Evolutionary conservation across 2,329 filamentous ascomycete genomes (phyloP), one percentile per base, ranked within the genome.

Genomic region (Neocucurbitaria cava): DNA sequence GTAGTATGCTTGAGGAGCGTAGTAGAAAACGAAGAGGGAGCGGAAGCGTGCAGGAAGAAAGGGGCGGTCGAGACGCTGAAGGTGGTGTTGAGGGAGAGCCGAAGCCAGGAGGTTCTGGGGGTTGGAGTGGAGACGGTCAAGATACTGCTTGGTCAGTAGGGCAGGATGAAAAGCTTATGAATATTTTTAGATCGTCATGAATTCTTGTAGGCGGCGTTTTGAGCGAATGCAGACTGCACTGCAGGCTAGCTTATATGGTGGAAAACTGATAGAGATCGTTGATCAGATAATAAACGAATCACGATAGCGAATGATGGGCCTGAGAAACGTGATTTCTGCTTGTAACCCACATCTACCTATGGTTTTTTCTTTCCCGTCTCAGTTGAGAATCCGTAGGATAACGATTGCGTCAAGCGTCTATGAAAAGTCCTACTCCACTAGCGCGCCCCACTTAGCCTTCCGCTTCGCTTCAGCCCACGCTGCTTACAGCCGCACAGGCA

Each of bases 1-100:
- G 85, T 90, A 1, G 91, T 94, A 23, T 86, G 88, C 52, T 73
- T 95, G 15, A 82, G 86, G 58, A 96, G 96, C 71, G 79, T 97
- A 70, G 81, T 91, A 1, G 85, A 88, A 13, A 81, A 86, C 0
- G 77, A 82, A 52, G 60, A 59, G 49, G 75, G 70, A 0, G 39
- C 61, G n/a, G 62, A 68, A 33, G 65, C 49, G 26, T 60, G 76
- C 26, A 85, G 83, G 64, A 81, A 81, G 10, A 85, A 83, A 44
- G 84, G 83, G 5, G 92, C 87, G 0, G 78, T 90, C 1, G 87
- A 91, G 53, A 79, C 85, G 2, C 71, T 97, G 55, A 92, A 87
- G 66, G 82, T 84, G 44, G 87, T 87, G 62, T 78, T 93, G 41
- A 89, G 87, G 78, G 86, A 86, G 74, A 89, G 85, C 43, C 83